A percentile compares a stretch with the other conserved stretches of the same genome.
These are phyloP conservation scores for Themeda triandra DNA, from an alignment of 176 grass and related monocot genomes.

Conservation along the genomic window DNA sequence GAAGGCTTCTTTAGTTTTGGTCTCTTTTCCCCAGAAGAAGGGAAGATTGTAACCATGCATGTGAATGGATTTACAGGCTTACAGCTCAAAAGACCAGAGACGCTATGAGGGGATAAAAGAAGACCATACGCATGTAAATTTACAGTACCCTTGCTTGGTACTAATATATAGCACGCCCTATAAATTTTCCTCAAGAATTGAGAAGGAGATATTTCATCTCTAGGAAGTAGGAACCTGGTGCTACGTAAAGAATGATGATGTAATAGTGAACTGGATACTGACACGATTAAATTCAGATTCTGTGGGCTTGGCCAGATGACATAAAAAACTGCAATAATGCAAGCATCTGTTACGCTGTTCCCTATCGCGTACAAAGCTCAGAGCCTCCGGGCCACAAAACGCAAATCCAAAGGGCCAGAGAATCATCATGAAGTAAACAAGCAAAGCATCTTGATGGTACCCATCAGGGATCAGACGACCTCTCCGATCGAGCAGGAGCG, in stretches of 20 bases:
- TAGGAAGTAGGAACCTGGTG: too few relatives aligned
- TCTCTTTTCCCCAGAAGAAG: background rate
- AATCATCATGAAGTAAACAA: background rate
- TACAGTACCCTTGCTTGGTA: background rate
- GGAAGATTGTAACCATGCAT: background rate
- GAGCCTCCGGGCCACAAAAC: background rate
- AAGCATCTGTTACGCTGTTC: background rate
- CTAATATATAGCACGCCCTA: too few relatives aligned
- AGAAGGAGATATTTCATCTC: background rate
- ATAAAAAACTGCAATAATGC: slow-evolving; percentile 1
- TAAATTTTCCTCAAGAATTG: background rate
- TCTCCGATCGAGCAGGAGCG: background rate
- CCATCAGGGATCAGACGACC: background rate
- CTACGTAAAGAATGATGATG: background rate
- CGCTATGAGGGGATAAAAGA: too few relatives aligned
- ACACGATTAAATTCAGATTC: background rate
- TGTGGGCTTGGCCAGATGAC: background rate
- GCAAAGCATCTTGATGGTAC: background rate
- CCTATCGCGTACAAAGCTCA: background rate
- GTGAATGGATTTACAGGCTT: background rate
- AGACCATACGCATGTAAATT: too few relatives aligned
- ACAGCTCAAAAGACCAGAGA: background rate
- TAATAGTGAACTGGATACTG: background rate
- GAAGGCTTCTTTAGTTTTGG: background rate
- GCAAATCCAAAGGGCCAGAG: background rate